Evolutionary conservation across 2,329 filamentous ascomycete species (phyloP).

Genomic region (Aspergillus udagawae): DNA sequence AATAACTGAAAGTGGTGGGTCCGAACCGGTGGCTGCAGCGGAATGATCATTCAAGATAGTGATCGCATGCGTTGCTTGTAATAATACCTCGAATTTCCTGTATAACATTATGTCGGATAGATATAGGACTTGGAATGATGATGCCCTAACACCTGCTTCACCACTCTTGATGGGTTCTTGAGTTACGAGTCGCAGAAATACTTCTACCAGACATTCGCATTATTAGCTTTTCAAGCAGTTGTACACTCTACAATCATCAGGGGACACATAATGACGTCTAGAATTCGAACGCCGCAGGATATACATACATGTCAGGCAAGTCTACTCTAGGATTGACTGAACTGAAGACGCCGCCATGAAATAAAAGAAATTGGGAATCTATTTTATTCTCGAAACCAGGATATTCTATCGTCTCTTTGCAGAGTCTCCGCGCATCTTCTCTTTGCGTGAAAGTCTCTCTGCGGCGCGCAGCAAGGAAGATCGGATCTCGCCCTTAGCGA

Average conservation of each 20-base stretch:
- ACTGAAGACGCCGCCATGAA: constrained; percentile 6
- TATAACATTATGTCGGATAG: not conserved
- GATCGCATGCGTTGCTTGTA: not conserved
- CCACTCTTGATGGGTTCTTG: not conserved
- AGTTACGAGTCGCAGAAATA: not conserved
- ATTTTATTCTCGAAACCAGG: constrained; percentile 8
- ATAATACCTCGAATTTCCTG: not conserved
- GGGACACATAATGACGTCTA: not conserved
- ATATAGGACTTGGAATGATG: not conserved
- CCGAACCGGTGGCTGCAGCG: not conserved
- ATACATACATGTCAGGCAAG: not conserved
- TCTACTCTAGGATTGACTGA: constrained; percentile 2
- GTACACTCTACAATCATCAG: not conserved
- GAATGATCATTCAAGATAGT: not conserved
- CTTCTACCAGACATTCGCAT: not conserved
- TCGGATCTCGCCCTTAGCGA: constrained; percentile 82
- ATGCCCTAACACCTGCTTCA: not conserved
- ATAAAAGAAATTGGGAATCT: constrained; percentile 11
- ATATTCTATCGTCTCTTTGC: constrained; percentile 28
- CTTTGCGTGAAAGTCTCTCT: constrained; percentile 54
- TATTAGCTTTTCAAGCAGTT: not conserved
- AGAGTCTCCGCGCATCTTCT: constrained; percentile 44
- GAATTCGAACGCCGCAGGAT: not conserved
- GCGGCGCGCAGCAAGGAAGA: constrained; percentile 54
- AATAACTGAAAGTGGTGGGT: not conserved